Percentiles rank a stretch among this genome's conserved stretches.
These are phyloP conservation scores for Cucurbita moschata DNA, from an alignment of 306 rosid genomes.

Conservation along the genomic window DNA sequence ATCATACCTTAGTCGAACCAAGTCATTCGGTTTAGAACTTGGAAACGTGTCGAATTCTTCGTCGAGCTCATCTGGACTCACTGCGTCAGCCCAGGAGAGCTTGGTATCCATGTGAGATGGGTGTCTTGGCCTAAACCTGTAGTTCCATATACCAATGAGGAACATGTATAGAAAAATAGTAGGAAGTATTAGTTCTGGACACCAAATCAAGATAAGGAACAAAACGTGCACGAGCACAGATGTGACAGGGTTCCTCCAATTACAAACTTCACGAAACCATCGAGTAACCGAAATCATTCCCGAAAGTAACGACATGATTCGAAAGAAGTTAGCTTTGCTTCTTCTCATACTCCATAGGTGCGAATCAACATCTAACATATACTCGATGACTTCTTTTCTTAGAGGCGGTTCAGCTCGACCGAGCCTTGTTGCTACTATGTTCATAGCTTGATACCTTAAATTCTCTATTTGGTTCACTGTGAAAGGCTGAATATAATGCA, in stretches of 20 bases:
- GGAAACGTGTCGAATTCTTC: conserved; percentile 96
- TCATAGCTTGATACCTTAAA: conserved; percentile 82
- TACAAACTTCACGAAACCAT: conserved; percentile 71
- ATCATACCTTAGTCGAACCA: conserved; percentile 78
- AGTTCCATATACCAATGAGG: conserved; percentile 91
- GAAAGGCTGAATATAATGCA: conserved; percentile 82
- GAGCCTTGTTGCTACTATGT: conserved; percentile 60
- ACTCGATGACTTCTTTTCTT: conserved; percentile 80
- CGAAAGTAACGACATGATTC: conserved; percentile 70
- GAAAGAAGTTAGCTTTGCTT: conserved; percentile 92
- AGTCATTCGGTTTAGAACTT: conserved; percentile 42
- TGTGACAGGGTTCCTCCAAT: conserved; percentile 74
- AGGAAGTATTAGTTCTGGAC: conserved; percentile 85
- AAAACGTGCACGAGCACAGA: conserved; percentile 66
- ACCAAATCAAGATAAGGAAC: conserved; percentile 59
- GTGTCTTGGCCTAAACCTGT: conserved; percentile 48
- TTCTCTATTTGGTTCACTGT: conserved; percentile 81
- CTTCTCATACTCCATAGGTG: conserved; percentile 97
- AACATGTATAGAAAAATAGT: conserved; percentile 85
- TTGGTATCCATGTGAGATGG: conserved; percentile 85
- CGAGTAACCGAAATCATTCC: conserved; percentile 37
- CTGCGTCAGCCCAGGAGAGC: conserved; percentile 83
- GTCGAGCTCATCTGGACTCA: conserved; percentile 72
- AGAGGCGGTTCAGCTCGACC: conserved; percentile 87
- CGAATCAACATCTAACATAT: conserved; percentile 90